These are phyloP conservation scores for Fusarium musae DNA, from an alignment of 2,329 filamentous ascomycete genomes.

Conservation along the genomic window DNA sequence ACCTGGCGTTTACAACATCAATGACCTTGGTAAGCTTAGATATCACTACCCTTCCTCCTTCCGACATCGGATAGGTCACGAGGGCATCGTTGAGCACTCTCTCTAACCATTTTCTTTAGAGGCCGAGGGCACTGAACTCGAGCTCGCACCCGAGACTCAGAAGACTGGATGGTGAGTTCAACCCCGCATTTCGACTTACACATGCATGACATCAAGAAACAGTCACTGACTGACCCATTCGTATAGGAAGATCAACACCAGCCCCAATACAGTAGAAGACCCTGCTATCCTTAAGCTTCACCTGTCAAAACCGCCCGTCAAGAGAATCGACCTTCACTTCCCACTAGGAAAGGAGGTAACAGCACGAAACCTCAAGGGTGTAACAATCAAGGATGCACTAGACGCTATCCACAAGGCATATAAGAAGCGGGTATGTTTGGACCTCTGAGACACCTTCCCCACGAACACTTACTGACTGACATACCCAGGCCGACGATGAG, in stretches of 20 bases:
- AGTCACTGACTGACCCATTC: slow-evolving; percentile 22
- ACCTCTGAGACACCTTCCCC: neutral
- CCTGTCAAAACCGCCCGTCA: slow-evolving; percentile 84
- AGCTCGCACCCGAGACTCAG: slow-evolving; percentile 85
- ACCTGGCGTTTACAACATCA: slow-evolving; percentile 77
- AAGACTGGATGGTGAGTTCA: slow-evolving; percentile 83
- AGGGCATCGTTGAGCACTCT: neutral
- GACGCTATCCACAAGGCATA: slow-evolving; percentile 96
- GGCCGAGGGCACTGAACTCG: slow-evolving; percentile 75
- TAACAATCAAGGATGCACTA: slow-evolving; percentile 96
- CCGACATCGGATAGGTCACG: slow-evolving; percentile 18
- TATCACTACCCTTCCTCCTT: neutral
- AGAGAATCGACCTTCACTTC: slow-evolving; percentile 95
- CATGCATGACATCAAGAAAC: neutral
- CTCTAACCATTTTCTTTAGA: slow-evolving; percentile 62
- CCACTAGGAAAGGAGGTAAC: slow-evolving; percentile 87
- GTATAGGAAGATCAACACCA: slow-evolving; percentile 91
- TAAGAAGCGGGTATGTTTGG: slow-evolving; percentile 85
- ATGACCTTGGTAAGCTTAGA: slow-evolving; percentile 78
- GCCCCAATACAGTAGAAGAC: slow-evolving; percentile 81
- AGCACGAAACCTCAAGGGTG: slow-evolving; percentile 90
- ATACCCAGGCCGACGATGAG: slow-evolving; percentile 83
- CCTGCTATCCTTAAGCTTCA: slow-evolving; percentile 83
- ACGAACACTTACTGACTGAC: slow-evolving; percentile 2
- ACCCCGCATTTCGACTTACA: slow-evolving; percentile 5